Base-by-base conservation (phyloP, 495 filamentous ascomycete genomes). In the Daldinia decipiens region DNA sequence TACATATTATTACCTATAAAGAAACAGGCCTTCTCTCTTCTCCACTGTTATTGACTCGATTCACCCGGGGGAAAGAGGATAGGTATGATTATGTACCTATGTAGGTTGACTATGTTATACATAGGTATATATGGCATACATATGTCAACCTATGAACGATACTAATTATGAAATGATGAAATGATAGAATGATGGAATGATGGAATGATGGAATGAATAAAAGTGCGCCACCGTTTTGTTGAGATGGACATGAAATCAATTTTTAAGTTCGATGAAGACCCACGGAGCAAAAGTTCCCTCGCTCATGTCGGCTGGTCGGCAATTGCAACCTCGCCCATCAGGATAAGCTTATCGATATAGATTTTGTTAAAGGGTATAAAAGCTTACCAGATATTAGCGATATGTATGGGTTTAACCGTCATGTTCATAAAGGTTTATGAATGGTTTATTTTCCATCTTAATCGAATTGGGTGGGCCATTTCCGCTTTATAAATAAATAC, bases 91-190 rank as follows among this genome's bases (percentile, higher is more conserved):
- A 34, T 11, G 32, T 34, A 34, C 0, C 3, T 34, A 34, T 11
- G 32, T 34, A 34, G 32, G n/a, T 45, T 4, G 40, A 19, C 40
- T 19, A 17, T 47, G 17, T 47, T 47, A 47, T 47, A 47, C 43
- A 47, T 47, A 47, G 21, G 34, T 47, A 47, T 17, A 47, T 47
- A 47, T 47, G 34, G 34, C 34, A 47, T 47, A 47, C 43, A 47
- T 47, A 47, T 47, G 43, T 21, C 19, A 47, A 47, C 19, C 19
- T 47, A 21, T 47, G 17, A 21, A 11, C 24, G 24, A 9, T 11
- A 19, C 8, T 24, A 47, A 47, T 47, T 47, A 47, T 47, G 43
- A 47, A 43, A 47, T 21, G 6, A 24, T 5, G 24, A 47, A 0
- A n/a, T n/a, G n/a, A n/a, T n/a, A n/a, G n/a, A n/a, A n/a, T n/a